Base-by-base conservation (phyloP, 2,329 filamentous ascomycete species). In the Colletotrichum lini region DNA sequence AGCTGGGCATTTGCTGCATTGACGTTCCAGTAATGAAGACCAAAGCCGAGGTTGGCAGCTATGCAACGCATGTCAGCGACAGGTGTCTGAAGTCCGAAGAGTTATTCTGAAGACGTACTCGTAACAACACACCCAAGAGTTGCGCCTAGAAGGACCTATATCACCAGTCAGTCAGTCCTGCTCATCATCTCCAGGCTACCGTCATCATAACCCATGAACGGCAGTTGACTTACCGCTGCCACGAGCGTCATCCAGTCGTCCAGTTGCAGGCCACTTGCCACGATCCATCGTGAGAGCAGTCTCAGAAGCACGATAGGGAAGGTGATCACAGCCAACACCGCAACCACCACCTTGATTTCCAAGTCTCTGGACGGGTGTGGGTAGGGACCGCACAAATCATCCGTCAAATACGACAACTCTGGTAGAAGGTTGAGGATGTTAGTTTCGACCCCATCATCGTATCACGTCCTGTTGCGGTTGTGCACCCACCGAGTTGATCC, bases 21-120 rank as follows among this genome's bases (percentile, higher is more conserved):
- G 4, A 75, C 67, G 53, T 76, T 73, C 75, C 75, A 76, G 65
- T 74, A 75, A 42, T 76, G 75, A n/a, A 72, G 61, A 5, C 75
- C 75, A 42, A 76, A 76, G 15, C 67, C 70, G 1, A 72, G 67
- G 12, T 62, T 42, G n/a, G 67, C 49, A 26, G 30, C 70, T 72
- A 30, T 38, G 1, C 0, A 35, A 35, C 7, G 12, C 1, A 4
- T 15, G n/a, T 58, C 18, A 67, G 44, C 7, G 12, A 7, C 3
- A 4, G 21, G n/a, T 8, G 13, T 2, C 4, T 2, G 3, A 1
- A 45, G 7, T 5, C 15, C 15, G 0, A 2, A 2, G 15, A 2
- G 6, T 3, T 2, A 10, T 3, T 3, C 4, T n/a, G 7, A n/a
- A 16, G 12, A 45, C 67, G n/a, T 26, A 71, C 68, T 63, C 13